Base-by-base conservation (phyloP, 202 grass and related monocot species). In the Setaria viridis region DNA sequence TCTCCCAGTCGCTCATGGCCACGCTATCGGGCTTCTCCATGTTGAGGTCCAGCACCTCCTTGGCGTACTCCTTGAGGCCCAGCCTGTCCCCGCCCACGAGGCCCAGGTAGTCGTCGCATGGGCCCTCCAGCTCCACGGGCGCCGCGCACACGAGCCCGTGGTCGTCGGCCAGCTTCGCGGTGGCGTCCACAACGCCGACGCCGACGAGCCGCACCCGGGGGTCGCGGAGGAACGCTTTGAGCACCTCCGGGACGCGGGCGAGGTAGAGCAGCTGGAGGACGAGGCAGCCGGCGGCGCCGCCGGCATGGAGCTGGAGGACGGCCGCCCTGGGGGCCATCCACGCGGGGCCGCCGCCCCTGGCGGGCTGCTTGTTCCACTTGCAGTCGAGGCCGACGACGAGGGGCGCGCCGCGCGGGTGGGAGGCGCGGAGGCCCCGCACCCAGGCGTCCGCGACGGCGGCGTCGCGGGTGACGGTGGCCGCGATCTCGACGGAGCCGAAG, bases 1-100 rank as follows among this genome's bases (percentile, higher is more conserved):
- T 45, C 82, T 89, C 82, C 87, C 82, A 85, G 69, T 89, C 84
- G 58, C 87, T 89, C 76, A 51, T 46, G 20, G 60, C 73, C 35
- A 72, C 50, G 9, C 5, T 12, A 2, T 35, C 79, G 12, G 82
- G 47, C 83, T 70, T 81, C 48, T 85, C 30, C 68, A 89, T 47
- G 46, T 57, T 74, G 7, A 70, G 49, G 43, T 59, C 87, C 67
- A 89, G 56, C 51, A 89, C 12, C 25, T 85, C 56, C 35, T 29
- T 37, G 5, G 81, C 87, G 50, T 76, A 89, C 0, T 74, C 59
- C 48, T 89, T 89, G 10, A 89, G 68, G 56, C 69, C 82, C 82
- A 75, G 9, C 69, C 4, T 58, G 0, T 3, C 6, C 0, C 4
- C 9, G 29, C 19, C 75, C 34, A 20, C 55, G n/a, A 70, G 58